A percentile compares a stretch with the other conserved stretches of the same genome.
These are phyloP conservation scores for Stachybotrys elegans DNA, from an alignment of 2,329 filamentous ascomycete genomes.

Conservation along the genomic window DNA sequence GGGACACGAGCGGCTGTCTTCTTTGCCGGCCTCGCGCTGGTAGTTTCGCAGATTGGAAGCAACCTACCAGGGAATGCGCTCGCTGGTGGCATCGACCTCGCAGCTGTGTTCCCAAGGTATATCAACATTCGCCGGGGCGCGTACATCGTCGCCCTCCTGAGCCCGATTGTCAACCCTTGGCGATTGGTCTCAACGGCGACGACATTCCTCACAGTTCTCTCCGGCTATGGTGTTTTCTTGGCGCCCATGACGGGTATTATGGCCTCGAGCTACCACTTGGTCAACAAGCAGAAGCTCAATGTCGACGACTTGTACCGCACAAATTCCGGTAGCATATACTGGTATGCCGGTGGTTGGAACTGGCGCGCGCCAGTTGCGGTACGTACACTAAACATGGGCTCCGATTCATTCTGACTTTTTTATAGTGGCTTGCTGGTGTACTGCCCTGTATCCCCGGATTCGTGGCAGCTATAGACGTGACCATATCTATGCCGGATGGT, in stretches of 20 bases:
- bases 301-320: constrained; percentile 29
- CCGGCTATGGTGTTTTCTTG: constrained; percentile 31
- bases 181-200: constrained; percentile 30
- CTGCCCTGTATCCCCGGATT: constrained; percentile 37
- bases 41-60: constrained; percentile 30
- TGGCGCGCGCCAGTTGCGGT: constrained; percentile 34
- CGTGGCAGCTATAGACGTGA: constrained; percentile 30
- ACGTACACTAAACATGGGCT: too few relatives aligned
- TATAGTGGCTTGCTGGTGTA: constrained; percentile 34
- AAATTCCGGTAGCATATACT: constrained; percentile 28
- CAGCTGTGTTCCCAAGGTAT: constrained; percentile 29
- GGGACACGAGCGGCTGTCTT: constrained; percentile 31
- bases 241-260: constrained; percentile 35
- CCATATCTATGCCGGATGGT: constrained; percentile 26
- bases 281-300: constrained; percentile 27
- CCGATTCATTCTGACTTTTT: too few relatives aligned
- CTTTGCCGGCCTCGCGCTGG: constrained; percentile 30
- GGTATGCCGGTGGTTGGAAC: constrained; percentile 34
- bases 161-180: constrained; percentile 32
- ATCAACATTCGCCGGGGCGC: constrained; percentile 33
- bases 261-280: constrained; percentile 28
- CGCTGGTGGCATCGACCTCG: constrained; percentile 33
- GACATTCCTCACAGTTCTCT: constrained; percentile 29
- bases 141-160: constrained; percentile 29
- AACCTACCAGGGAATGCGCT: constrained; percentile 32